Evolutionary conservation across 345 rosid species (phyloP).

Genomic region (Punica granatum): DNA sequence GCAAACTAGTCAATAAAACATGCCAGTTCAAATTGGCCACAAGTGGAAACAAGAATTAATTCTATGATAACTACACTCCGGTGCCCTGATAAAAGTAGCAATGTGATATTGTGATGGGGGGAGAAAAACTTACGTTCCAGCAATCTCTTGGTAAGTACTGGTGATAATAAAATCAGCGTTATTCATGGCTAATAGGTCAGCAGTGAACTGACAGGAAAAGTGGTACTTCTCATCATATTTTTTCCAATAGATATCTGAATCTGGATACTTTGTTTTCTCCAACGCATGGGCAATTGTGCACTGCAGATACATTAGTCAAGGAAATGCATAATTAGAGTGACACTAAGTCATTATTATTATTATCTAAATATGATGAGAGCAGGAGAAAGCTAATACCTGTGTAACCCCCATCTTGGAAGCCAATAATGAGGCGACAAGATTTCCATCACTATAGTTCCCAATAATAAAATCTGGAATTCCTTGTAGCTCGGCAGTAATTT

Average conservation of each 20-base stretch:
- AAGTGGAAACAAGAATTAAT: too few relatives aligned
- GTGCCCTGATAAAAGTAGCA: too few relatives aligned
- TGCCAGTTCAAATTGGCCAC: too few relatives aligned
- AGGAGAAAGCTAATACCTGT: slow-evolving; percentile 37
- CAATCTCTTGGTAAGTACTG: slow-evolving; percentile 97
- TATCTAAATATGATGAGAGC: not conserved
- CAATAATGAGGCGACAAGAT: slow-evolving; percentile 91
- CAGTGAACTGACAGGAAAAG: slow-evolving; percentile 96
- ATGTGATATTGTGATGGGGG: too few relatives aligned
- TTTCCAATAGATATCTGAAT: slow-evolving; percentile 97
- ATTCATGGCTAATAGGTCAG: slow-evolving; percentile 96
- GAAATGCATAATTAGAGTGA: not conserved
- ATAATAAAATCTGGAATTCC: slow-evolving; percentile 87
- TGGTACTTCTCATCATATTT: slow-evolving; percentile 88
- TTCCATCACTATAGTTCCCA: slow-evolving; percentile 98
- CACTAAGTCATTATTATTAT: not conserved
- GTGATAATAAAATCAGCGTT: slow-evolving; percentile 96
- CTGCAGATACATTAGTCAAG: slow-evolving; percentile 29
- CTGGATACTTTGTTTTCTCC: slow-evolving; percentile 99
- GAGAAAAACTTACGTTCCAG: slow-evolving; percentile 86
- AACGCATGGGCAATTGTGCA: slow-evolving; percentile 98
- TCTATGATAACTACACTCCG: too few relatives aligned
- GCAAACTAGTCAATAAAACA: too few relatives aligned
- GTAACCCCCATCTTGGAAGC: slow-evolving; percentile 93
- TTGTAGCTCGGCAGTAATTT: slow-evolving; percentile 79